Conservation (phyloP, 2,329 filamentous ascomycete genomes). For the Plenodomus biglobosus region DNA sequence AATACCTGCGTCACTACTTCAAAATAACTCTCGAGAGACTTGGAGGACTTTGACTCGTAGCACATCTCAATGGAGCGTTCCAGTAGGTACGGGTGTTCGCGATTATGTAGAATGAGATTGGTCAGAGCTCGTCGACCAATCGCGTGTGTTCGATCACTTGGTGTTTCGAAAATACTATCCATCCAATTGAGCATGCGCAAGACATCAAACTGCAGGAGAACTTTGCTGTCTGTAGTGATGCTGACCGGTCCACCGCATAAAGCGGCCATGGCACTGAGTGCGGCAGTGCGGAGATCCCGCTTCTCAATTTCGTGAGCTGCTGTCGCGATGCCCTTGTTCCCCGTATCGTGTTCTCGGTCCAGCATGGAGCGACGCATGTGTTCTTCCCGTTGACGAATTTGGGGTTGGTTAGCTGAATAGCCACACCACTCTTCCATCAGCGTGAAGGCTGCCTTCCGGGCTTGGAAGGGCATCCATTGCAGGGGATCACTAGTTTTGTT, state of each 20-base stretch:
- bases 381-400: conserved; percentile 80
- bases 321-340: conserved; percentile 75
- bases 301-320: conserved; percentile 98
- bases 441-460: conserved; percentile 89
- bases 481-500: conserved; percentile 81
- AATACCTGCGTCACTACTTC: conserved; percentile 87
- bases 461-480: conserved; percentile 97
- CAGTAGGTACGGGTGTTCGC: conserved; percentile 79
- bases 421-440: conserved; percentile 99
- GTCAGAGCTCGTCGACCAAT: conserved; percentile 86
- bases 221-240: conserved; percentile 83
- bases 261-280: conserved; percentile 91
- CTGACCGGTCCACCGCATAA: conserved; percentile 82
- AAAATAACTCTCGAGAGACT: conserved; percentile 93
- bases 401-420: conserved; percentile 85
- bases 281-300: conserved; percentile 83
- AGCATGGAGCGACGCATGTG: conserved; percentile 84
- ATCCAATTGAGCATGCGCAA: conserved; percentile 94
- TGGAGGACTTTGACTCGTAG: conserved; percentile 77
- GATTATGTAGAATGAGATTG: conserved; percentile 88
- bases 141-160: conserved; percentile 86
- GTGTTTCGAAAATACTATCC: conserved; percentile 88
- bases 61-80: conserved; percentile 91
- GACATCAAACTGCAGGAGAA: conserved; percentile 87
- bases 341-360: conserved; percentile 70